Evolutionary conservation across 2,329 filamentous ascomycete species (phyloP), one percentile per base, ranked within the genome.

Genomic region (Neoascochyta sp.): DNA sequence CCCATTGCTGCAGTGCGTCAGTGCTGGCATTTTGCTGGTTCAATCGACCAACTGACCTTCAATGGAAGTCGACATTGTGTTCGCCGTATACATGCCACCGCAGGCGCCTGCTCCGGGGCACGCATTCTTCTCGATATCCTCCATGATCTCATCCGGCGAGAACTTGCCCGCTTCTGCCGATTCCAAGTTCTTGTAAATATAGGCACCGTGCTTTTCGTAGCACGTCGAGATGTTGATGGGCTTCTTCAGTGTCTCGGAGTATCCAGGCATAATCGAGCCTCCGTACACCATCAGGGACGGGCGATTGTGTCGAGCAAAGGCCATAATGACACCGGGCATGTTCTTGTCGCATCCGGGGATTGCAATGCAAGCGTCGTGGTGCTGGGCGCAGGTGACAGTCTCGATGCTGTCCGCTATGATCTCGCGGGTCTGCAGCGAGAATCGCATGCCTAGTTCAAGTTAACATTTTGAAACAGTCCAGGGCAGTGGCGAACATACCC

Each of bases 311-410:
- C 90, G 78, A 9, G 86, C 86, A 55, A 92, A 88, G 0, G 85
- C 88, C 81, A 95, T 95, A 42, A 92, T 73, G 10, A 86, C 83
- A 43, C 89, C 89, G 0, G 89, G 89, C 90, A 95, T 95, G 63
- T 95, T 95, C 76, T 95, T 95, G 69, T 95, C 89, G 62, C 89
- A 95, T 8, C 89, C 89, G 0, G 90, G 88, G 48, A 95, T 90
- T 16, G 86, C 81, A 60, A 95, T 89, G 62, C 89, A 93, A 36
- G 88, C 90, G 60, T 95, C 90, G 63, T 95, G 87, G 49, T 84
- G 83, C 60, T 95, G 89, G 4, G 86, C 90, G 60, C 83, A 90
- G 1, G 88, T 95, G 21, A 95, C 85, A 2, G 86, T 89, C 68
- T 96, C 90, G 54, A 95, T 88, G 47, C 82, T 89, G 66, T 96